phyloP scores from a whole-genome alignment of 345 rosid species.

The Jatropha curcas region DNA sequence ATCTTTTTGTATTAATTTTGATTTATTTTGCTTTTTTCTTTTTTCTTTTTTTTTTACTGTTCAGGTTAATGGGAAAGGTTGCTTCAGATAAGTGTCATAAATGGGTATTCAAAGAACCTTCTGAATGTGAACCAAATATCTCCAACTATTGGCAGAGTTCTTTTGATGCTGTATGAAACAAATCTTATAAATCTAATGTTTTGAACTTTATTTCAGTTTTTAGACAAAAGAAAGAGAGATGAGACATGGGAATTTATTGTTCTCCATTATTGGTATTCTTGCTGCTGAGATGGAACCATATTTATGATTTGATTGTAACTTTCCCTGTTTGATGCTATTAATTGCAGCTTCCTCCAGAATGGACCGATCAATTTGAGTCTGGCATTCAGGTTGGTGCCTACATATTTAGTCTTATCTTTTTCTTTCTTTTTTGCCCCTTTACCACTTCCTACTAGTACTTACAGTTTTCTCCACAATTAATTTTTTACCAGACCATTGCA shows the following conservation, averaged over 20 bases:
- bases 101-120: slow-evolving; percentile 98
- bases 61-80: slow-evolving; percentile 99
- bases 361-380: slow-evolving; percentile 99
- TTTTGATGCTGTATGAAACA: slow-evolving; percentile 82
- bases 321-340: slow-evolving; percentile 27
- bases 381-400: slow-evolving; percentile 79
- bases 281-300: slow-evolving; percentile 21
- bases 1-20: slow-evolving; percentile 3
- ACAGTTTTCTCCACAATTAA: not conserved
- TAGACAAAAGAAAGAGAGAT: not conserved
- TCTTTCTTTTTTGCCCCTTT: not conserved
- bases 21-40: not conserved
- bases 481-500: slow-evolving; percentile 77
- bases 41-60: no score
- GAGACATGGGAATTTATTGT: slow-evolving; percentile 13
- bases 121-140: slow-evolving; percentile 91
- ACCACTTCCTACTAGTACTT: slow-evolving; percentile 11
- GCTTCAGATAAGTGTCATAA: slow-evolving; percentile 99
- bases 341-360: slow-evolving; percentile 94
- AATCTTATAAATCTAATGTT: not conserved
- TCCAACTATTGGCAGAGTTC: slow-evolving; percentile 99
- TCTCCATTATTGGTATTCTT: slow-evolving; percentile 11
- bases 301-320: slow-evolving; percentile 31
- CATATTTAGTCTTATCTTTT: slow-evolving; percentile 5
- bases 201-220: not conserved